Evolutionary conservation across 1,284 basidiomycete species (phyloP).

Genomic region (Pisolithus thermaeus): DNA sequence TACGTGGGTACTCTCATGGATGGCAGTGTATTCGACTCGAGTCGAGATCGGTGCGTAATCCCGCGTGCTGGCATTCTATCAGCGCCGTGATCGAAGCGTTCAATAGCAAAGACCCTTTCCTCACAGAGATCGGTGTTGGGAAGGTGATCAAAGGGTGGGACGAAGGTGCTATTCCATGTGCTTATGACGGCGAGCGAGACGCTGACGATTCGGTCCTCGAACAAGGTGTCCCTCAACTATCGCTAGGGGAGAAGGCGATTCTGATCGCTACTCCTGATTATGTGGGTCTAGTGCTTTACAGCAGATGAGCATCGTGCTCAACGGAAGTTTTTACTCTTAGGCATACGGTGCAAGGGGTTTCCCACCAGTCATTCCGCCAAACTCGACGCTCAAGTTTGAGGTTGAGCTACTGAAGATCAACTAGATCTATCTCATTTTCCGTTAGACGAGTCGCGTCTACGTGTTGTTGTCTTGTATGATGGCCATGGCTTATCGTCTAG

Average conservation of each 20-base stretch:
- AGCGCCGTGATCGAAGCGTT: conserved; percentile 10
- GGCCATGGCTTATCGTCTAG: conserved; percentile 7
- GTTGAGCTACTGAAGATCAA: conserved; percentile 77
- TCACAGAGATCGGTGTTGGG: conserved; percentile 72
- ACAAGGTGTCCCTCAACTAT: conserved; percentile 69
- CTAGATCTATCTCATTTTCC: conserved; percentile 22
- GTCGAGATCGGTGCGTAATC: conserved; percentile 54
- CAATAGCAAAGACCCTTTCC: conserved; percentile 54
- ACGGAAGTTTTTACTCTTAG: conserved; percentile 28
- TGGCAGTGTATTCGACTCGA: conserved; percentile 67
- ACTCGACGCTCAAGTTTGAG: conserved; percentile 73
- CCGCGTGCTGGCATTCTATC: neutral
- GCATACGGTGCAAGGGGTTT: conserved; percentile 69
- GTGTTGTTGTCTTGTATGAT: conserved; percentile 9
- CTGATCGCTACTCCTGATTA: conserved; percentile 65
- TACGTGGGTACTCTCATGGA: conserved; percentile 64
- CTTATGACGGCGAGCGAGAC: conserved; percentile 1
- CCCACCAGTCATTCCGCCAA: conserved; percentile 76
- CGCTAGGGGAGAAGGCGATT: conserved; percentile 71
- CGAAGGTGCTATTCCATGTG: conserved; percentile 56
- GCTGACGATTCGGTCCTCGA: conserved; percentile 1
- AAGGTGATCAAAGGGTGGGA: conserved; percentile 91
- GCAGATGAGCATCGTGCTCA: conserved; percentile 3
- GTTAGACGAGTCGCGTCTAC: neutral
- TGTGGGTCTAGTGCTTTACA: conserved; percentile 38